These are phyloP conservation scores for Rhodotorula taiwanensis DNA, from an alignment of 768 basidiomycete genomes.

Conservation along the genomic window DNA sequence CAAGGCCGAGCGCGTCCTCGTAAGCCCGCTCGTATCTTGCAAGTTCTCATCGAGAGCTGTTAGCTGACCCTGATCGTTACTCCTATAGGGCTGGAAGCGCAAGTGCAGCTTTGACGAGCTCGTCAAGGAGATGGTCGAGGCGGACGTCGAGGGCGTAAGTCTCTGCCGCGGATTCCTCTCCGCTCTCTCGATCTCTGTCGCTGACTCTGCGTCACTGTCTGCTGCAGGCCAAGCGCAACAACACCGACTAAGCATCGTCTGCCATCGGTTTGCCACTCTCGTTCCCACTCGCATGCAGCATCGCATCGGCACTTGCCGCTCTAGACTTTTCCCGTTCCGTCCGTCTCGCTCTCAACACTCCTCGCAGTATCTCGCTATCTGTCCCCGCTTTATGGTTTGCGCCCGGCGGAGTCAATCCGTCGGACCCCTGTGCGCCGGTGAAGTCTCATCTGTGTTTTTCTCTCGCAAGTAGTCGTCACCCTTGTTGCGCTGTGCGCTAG, in stretches of 20 bases:
- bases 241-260: constrained; percentile 23
- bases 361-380: background rate
- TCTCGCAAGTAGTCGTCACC: background rate
- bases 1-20: constrained; percentile 75
- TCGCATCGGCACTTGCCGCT: background rate
- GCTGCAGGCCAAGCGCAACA: constrained; percentile 29
- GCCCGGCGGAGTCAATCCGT: too few species aligned
- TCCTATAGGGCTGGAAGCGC: constrained; percentile 70
- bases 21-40: background rate
- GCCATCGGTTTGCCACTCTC: background rate
- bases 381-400: too few species aligned
- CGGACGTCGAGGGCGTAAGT: constrained; percentile 58
- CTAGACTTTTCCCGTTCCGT: background rate
- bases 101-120: constrained; percentile 72
- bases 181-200: too few species aligned
- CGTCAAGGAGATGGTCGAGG: constrained; percentile 84
- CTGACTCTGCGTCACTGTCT: background rate
- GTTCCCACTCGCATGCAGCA: too few species aligned
- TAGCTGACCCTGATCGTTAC: too few species aligned
- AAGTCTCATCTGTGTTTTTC: too few species aligned
- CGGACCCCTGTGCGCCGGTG: too few species aligned
- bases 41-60: too few species aligned
- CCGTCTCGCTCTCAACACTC: background rate
- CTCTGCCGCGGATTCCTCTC: background rate
- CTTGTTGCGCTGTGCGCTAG: background rate